These are phyloP conservation scores for Debaryomycetaceae sp. DNA, from an alignment of 1,139 yeast species.

Conservation along the genomic window DNA sequence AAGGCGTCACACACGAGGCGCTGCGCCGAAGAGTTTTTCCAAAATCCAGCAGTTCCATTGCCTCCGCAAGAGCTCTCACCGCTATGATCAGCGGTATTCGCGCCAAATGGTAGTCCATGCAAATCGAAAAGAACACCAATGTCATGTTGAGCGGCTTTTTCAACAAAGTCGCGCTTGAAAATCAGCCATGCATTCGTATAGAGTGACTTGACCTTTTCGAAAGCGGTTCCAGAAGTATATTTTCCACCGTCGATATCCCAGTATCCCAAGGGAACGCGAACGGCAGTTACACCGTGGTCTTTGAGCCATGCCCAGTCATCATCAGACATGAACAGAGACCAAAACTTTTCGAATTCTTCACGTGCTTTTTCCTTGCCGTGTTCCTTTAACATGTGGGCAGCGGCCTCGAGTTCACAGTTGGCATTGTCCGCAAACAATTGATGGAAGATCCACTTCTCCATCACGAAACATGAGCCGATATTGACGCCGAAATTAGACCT, in stretches of 20 bases:
- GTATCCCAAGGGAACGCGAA: slow-evolving; percentile 84
- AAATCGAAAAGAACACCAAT: slow-evolving; percentile 76
- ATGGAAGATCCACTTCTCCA: slow-evolving; percentile 67
- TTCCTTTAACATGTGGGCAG: slow-evolving; percentile 32
- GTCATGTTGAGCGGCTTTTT: slow-evolving; percentile 40
- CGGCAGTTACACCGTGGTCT: slow-evolving; percentile 56
- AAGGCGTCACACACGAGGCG: slow-evolving; percentile 40
- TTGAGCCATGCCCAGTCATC: slow-evolving; percentile 74
- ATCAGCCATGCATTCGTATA: slow-evolving; percentile 65
- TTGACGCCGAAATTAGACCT: slow-evolving; percentile 79
- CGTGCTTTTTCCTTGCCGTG: slow-evolving; percentile 48
- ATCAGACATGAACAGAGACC: slow-evolving; percentile 53
- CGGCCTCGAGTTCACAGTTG: slow-evolving; percentile 64
- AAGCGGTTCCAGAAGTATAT: slow-evolving; percentile 51
- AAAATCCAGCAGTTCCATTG: slow-evolving; percentile 47
- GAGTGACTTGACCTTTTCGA: slow-evolving; percentile 38
- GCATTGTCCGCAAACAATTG: slow-evolving; percentile 45
- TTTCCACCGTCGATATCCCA: slow-evolving; percentile 70
- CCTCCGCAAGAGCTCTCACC: slow-evolving; percentile 41
- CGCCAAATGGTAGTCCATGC: slow-evolving; percentile 90
- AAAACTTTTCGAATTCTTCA: slow-evolving; percentile 51
- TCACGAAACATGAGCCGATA: slow-evolving; percentile 72
- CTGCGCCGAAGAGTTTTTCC: slow-evolving; percentile 38
- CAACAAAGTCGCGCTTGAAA: slow-evolving; percentile 39
- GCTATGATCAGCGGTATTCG: slow-evolving; percentile 74